These are phyloP conservation scores for Solanum sejunctum DNA, from an alignment of 257 asterid genomes.

Conservation along the genomic window DNA sequence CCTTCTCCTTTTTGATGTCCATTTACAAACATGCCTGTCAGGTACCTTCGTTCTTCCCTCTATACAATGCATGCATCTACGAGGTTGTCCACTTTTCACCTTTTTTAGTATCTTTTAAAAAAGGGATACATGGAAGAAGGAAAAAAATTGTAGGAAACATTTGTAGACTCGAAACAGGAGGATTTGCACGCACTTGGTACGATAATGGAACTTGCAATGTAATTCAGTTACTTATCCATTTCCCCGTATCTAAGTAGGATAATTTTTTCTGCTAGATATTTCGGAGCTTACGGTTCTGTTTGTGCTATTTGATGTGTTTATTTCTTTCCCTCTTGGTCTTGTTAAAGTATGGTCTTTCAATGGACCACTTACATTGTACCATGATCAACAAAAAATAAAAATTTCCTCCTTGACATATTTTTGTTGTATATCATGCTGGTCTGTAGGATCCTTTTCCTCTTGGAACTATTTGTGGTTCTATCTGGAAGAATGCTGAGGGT, in stretches of 20 bases:
- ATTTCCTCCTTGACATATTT: neutral
- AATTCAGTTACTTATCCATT: neutral
- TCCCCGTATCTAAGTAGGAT: neutral
- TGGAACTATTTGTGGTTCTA: conserved; percentile 71
- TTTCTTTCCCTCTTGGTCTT: neutral
- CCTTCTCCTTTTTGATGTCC: conserved; percentile 82
- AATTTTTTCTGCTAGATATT: neutral
- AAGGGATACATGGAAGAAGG: neutral
- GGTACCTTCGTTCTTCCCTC: conserved; percentile 23
- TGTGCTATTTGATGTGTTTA: neutral
- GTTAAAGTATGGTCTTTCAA: neutral
- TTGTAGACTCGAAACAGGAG: neutral
- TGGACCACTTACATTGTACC: neutral
- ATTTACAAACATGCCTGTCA: conserved; percentile 67
- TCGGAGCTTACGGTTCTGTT: neutral
- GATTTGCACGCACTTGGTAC: neutral
- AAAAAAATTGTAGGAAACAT: neutral
- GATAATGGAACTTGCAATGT: neutral
- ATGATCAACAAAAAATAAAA: neutral
- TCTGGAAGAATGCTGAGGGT: conserved; percentile 95
- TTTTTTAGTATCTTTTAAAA: neutral
- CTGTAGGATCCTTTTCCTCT: conserved; percentile 87
- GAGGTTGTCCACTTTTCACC: neutral
- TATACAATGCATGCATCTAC: neutral
- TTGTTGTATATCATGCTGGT: neutral